Evolutionary conservation across 257 asterid genomes (phyloP).

Genomic region (Rubia yunnanensis): DNA sequence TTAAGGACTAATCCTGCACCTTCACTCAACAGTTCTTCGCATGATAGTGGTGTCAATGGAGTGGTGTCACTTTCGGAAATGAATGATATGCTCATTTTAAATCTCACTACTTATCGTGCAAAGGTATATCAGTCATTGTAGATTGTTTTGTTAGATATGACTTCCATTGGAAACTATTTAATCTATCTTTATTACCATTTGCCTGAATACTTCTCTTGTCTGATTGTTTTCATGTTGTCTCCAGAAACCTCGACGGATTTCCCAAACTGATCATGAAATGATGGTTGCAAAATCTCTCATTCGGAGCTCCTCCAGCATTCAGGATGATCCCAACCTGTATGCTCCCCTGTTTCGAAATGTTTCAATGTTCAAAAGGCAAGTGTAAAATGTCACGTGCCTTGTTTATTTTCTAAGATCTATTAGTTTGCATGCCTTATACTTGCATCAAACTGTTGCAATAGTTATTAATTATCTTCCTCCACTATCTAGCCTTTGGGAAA

Average conservation of each 20-base stretch:
- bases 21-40: slow-evolving; percentile 17
- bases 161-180: background rate
- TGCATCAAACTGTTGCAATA: background rate
- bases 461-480: too few species aligned
- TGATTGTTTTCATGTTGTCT: slow-evolving; percentile 17
- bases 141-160: background rate
- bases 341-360: slow-evolving; percentile 55
- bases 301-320: slow-evolving; percentile 36
- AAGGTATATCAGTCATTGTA: slow-evolving; percentile 30
- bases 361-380: slow-evolving; percentile 45
- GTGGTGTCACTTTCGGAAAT: slow-evolving; percentile 53
- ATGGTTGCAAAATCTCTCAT: slow-evolving; percentile 39
- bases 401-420: background rate
- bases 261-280: slow-evolving; percentile 52
- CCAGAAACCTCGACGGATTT: slow-evolving; percentile 65
- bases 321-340: slow-evolving; percentile 26
- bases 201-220: background rate
- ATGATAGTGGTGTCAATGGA: slow-evolving; percentile 3
- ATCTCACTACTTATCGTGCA: slow-evolving; percentile 35
- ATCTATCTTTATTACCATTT: background rate
- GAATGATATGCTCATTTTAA: slow-evolving; percentile 47
- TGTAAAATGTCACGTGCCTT: background rate
- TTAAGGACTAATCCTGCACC: slow-evolving; percentile 13
- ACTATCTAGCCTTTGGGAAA: background rate
- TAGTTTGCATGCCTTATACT: background rate